Base-by-base conservation (phyloP, 1,284 basidiomycete species). In the Ustilago tritici region DNA sequence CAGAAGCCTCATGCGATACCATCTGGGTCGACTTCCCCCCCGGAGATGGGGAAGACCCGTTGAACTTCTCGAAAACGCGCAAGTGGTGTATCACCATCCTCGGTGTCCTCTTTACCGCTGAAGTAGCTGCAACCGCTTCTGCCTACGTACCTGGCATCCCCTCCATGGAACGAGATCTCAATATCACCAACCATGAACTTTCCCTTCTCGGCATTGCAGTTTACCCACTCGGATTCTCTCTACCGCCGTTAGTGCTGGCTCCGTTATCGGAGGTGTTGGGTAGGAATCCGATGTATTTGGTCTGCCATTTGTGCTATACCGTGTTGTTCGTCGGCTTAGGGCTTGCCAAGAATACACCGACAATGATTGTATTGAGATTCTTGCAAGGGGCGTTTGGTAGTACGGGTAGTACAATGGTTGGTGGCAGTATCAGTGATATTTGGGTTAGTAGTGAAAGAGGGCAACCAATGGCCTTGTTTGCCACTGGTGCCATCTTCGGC, bases 201-300 rank as follows among this genome's bases (percentile, higher is more conserved):
- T 0, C 87, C 91, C 41, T 90, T 89, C 67, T 87, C 90, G 36
- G 93, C 89, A 84, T 88, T 90, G 5, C 87, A 70, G 78, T 87
- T 56, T 82, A 80, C 53, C 80, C 81, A 6, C 87, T 93, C 35
- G 92, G 92, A 0, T 93, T 93, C 75, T 91, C 88, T 1, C 70
- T 92, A 19, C 88, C 91, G 2, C 93, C 93, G 0, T 88, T 94
- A 11, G 88, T 93, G 3, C 74, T 83, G 5, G 82, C 82, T 12
- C 91, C 92, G 0, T 89, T 93, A 71, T 92, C 91, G 68, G 93
- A 93, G 83, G 93, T 93, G 80, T 90, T 93, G 73, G 93, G 93
- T 0, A 86, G 93, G 40, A 90, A 89, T 59, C 91, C 91, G 35
- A 86, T 93, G 15, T 93, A 93, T 79, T 84, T 92, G 43, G 88